Conservation (phyloP, 2,329 filamentous ascomycete genomes). For the Calonectria leucothoes region DNA sequence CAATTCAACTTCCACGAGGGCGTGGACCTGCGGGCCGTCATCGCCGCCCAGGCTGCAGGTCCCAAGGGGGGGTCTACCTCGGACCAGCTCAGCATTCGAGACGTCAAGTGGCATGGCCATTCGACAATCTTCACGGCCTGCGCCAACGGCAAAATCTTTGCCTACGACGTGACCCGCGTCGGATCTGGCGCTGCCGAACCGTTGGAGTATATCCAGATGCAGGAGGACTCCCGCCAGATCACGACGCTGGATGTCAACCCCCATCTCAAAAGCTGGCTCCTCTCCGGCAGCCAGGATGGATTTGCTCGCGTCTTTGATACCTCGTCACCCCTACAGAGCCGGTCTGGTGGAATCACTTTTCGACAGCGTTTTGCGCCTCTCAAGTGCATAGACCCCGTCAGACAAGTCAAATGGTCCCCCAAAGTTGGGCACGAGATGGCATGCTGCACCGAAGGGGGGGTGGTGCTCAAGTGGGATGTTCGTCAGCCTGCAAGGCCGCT, state of each 20-base stretch:
- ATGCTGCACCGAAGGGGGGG: constrained; percentile 72
- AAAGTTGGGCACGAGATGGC: constrained; percentile 71
- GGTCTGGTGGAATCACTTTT: constrained; percentile 63
- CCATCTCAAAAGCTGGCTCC: constrained; percentile 65
- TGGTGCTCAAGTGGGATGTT: constrained; percentile 73
- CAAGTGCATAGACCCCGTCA: constrained; percentile 58
- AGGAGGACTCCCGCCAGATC: constrained; percentile 72
- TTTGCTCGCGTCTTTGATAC: constrained; percentile 72
- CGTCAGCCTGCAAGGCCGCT: constrained; percentile 65
- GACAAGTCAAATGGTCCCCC: constrained; percentile 75
- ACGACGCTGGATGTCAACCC: constrained; percentile 74
- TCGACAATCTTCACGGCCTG: constrained; percentile 72
- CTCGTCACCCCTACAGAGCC: constrained; percentile 58
- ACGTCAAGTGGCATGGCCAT: constrained; percentile 69
- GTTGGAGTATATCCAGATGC: constrained; percentile 67
- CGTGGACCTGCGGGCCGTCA: constrained; percentile 67
- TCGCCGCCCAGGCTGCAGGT: constrained; percentile 58
- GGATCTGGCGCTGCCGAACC: constrained; percentile 56
- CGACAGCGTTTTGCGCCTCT: constrained; percentile 56
- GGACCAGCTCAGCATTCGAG: constrained; percentile 73
- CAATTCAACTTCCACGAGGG: constrained; percentile 63
- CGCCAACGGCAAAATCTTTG: constrained; percentile 72
- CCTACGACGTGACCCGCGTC: constrained; percentile 68
- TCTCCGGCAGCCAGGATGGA: constrained; percentile 74
- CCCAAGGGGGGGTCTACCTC: constrained; percentile 54